These are phyloP conservation scores for Tylopilus plumbeoviolaceoides DNA, from an alignment of 768 basidiomycete species.

Conservation along the genomic window DNA sequence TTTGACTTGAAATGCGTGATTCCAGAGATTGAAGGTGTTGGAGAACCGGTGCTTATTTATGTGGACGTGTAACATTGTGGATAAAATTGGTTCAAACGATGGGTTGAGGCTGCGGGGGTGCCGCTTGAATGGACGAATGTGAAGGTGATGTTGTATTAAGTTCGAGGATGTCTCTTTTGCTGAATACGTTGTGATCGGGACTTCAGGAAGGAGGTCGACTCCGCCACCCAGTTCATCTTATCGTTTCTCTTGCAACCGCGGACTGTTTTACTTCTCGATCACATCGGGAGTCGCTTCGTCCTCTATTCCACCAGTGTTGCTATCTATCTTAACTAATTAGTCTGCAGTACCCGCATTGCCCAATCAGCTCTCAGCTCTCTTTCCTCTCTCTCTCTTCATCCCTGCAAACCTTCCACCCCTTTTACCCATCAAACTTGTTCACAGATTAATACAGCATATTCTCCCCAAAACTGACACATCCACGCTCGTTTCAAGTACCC, in stretches of 20 bases:
- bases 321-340: constrained; percentile 24
- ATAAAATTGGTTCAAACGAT: constrained; percentile 20
- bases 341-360: constrained; percentile 24
- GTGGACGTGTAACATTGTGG: constrained; percentile 54
- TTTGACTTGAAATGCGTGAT: constrained; percentile 99
- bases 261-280: background rate
- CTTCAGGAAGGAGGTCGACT: constrained; percentile 17
- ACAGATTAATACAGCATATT: constrained; percentile 24
- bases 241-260: too few relatives aligned
- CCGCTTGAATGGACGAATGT: constrained; percentile 12
- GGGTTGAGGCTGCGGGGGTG: constrained; percentile 13
- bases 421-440: constrained; percentile 17
- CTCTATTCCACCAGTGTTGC: constrained; percentile 20
- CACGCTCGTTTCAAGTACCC: constrained; percentile 27
- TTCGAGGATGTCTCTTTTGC: constrained; percentile 10
- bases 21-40: constrained; percentile 95
- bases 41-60: constrained; percentile 93
- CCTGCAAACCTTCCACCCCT: constrained; percentile 14
- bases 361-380: constrained; percentile 15
- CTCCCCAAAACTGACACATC: constrained; percentile 21
- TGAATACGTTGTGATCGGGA: constrained; percentile 18
- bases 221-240: constrained; percentile 4
- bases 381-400: constrained; percentile 20
- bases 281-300: constrained; percentile 20
- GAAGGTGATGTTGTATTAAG: constrained; percentile 30